Percentiles rank a stretch among this genome's conserved stretches.
These are phyloP conservation scores for Plasmopara muralis DNA, from an alignment of 352 stramenopile species.

Conservation along the genomic window DNA sequence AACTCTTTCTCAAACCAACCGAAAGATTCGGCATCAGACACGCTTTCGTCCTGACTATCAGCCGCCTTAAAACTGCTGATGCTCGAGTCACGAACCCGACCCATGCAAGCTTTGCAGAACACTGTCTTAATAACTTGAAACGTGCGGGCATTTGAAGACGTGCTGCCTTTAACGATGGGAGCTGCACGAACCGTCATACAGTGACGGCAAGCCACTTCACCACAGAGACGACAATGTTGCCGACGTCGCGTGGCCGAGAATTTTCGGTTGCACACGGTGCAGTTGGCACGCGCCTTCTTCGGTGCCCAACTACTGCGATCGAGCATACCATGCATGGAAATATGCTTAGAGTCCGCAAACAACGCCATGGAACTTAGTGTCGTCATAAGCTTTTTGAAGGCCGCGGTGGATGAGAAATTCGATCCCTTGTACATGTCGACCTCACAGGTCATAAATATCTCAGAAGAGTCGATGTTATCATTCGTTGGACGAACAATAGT, in stretches of 20 bases:
- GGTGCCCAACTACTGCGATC: slow-evolving; percentile 46
- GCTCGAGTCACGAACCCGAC: slow-evolving; percentile 34
- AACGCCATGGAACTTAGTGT: slow-evolving; percentile 49
- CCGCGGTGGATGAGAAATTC: slow-evolving; percentile 16
- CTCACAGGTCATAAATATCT: slow-evolving; percentile 58
- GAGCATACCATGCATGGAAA: slow-evolving; percentile 49
- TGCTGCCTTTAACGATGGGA: slow-evolving; percentile 22
- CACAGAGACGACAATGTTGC: slow-evolving; percentile 72
- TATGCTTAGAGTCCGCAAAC: slow-evolving; percentile 53
- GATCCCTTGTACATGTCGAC: slow-evolving; percentile 36
- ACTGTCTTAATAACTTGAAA: slow-evolving; percentile 53
- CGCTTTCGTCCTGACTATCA: slow-evolving; percentile 30
- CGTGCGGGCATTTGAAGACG: slow-evolving; percentile 21
- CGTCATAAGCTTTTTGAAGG: slow-evolving; percentile 45
- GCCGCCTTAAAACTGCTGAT: slow-evolving; percentile 3
- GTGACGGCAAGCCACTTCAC: slow-evolving; percentile 67
- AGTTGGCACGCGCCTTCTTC: slow-evolving; percentile 37
- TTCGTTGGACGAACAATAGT: slow-evolving; percentile 38
- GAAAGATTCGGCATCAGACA: slow-evolving; percentile 27
- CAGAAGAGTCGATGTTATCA: slow-evolving; percentile 32
- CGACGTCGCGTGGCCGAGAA: slow-evolving; percentile 56
- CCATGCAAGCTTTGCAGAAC: slow-evolving; percentile 54
- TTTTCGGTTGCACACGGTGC: slow-evolving; percentile 47
- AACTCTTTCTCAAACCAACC: slow-evolving; percentile 21
- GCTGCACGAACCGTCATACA: slow-evolving; percentile 52